Evolutionary conservation across 192 early-diverging fungal genomes (phyloP).

Genomic region (Mortierella claussenii): DNA sequence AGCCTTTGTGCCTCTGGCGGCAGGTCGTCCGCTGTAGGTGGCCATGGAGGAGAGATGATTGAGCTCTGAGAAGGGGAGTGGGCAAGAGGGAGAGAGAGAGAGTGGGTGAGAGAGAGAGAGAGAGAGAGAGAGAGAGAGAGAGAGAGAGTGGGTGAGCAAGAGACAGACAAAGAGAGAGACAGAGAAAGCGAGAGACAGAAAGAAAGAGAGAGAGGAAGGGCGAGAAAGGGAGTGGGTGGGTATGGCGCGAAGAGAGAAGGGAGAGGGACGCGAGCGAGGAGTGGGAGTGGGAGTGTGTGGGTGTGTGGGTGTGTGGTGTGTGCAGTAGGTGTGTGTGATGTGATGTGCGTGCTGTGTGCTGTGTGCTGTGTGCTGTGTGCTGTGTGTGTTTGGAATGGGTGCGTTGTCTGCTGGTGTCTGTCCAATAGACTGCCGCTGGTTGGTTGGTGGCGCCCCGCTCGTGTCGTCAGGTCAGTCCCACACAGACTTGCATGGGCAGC

Average conservation of each 20-base stretch:
- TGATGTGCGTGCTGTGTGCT: too few species aligned
- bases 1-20: slow-evolving; percentile 29
- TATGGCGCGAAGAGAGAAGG: not conserved
- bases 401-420: too few species aligned
- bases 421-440: too few species aligned
- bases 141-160: not conserved
- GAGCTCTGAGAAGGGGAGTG: not conserved
- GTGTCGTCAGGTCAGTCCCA: too few species aligned
- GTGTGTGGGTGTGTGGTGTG: too few species aligned
- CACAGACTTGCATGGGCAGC: too few species aligned
- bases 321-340: too few species aligned
- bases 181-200: not conserved
- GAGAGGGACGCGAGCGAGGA: not conserved
- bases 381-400: too few species aligned
- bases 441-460: too few species aligned
- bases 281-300: not conserved
- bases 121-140: not conserved
- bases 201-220: not conserved
- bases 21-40: slow-evolving; percentile 29
- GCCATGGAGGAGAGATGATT: slow-evolving; percentile 13
- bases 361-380: too few species aligned
- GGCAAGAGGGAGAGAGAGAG: not conserved
- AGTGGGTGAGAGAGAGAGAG: not conserved
- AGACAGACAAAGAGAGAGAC: not conserved
- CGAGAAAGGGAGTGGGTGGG: not conserved